Conservation (phyloP, 1,284 basidiomycete species). For the Phlebopus sp. region DNA sequence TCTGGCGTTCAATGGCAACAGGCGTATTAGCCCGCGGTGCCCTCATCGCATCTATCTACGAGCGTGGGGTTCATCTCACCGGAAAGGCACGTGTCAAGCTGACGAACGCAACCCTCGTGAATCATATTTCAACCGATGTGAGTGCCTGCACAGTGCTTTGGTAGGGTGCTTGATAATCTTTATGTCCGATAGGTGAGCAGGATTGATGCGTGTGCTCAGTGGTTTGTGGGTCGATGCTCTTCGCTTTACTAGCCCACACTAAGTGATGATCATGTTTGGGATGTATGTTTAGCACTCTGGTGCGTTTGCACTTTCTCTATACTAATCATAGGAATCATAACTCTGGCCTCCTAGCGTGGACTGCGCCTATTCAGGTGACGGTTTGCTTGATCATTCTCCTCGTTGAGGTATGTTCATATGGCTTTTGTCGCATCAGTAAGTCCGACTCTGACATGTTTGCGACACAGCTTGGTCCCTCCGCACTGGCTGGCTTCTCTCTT, state of each 20-base stretch:
- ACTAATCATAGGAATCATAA: background rate
- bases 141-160: constrained; percentile 18
- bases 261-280: constrained; percentile 1
- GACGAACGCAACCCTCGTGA: constrained; percentile 69
- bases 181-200: constrained; percentile 44
- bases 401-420: constrained; percentile 43
- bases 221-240: constrained; percentile 54
- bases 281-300: constrained; percentile 40
- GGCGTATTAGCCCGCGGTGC: constrained; percentile 71
- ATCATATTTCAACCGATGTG: constrained; percentile 73
- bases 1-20: constrained; percentile 73
- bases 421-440: background rate
- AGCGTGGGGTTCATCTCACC: constrained; percentile 63
- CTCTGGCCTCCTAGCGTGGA: constrained; percentile 46
- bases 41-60: constrained; percentile 75
- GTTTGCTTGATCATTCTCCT: constrained; percentile 62
- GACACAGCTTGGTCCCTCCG: constrained; percentile 66
- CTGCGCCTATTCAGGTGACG: constrained; percentile 64
- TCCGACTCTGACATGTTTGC: constrained; percentile 1
- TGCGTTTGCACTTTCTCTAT: constrained; percentile 20
- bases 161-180: background rate
- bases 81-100: constrained; percentile 64
- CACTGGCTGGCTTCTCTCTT: constrained; percentile 74
- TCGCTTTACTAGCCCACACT: background rate
- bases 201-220: constrained; percentile 58